Conservation (phyloP, 495 filamentous ascomycete species). For the Penicillium mononematosum region DNA sequence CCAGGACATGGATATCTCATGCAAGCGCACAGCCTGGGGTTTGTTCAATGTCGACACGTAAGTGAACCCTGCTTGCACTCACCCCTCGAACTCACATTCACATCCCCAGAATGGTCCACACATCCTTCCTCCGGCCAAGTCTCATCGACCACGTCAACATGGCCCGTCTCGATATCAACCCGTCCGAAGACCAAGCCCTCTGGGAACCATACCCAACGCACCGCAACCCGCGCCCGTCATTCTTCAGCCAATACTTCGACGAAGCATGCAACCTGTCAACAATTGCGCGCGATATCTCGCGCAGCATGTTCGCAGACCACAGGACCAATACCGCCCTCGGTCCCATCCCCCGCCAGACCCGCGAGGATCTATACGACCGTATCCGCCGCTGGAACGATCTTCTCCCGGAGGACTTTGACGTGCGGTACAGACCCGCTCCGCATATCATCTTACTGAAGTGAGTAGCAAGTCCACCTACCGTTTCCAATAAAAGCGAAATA, state of each 20-base stretch:
- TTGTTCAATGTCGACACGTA: slow-evolving; percentile 49
- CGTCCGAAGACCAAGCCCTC: slow-evolving; percentile 17
- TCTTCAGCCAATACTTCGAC: slow-evolving; percentile 40
- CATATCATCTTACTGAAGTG: slow-evolving; percentile 43
- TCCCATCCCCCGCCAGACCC: slow-evolving; percentile 22
- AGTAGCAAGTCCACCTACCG: background rate
- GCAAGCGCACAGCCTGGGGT: slow-evolving; percentile 43
- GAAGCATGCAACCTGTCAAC: slow-evolving; percentile 41
- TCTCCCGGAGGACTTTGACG: slow-evolving; percentile 34
- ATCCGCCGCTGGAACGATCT: slow-evolving; percentile 35
- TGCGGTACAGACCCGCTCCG: slow-evolving; percentile 29
- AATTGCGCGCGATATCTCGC: slow-evolving; percentile 45
- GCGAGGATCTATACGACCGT: slow-evolving; percentile 36
- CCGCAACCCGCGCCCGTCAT: slow-evolving; percentile 31
- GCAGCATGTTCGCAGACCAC: slow-evolving; percentile 34
- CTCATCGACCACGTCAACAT: slow-evolving; percentile 40
- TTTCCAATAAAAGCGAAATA: background rate
- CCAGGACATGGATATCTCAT: slow-evolving; percentile 37
- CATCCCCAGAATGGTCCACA: slow-evolving; percentile 38
- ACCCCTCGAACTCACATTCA: background rate
- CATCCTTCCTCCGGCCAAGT: slow-evolving; percentile 41
- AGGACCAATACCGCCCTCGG: background rate
- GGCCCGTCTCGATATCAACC: slow-evolving; percentile 21
- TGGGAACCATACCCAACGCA: slow-evolving; percentile 46
- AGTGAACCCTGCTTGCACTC: slow-evolving; percentile 7